A percentile compares a stretch with the other conserved stretches of the same genome.
Conservation (phyloP, 768 basidiomycete species). For the Kwoniella dendrophila region DNA sequence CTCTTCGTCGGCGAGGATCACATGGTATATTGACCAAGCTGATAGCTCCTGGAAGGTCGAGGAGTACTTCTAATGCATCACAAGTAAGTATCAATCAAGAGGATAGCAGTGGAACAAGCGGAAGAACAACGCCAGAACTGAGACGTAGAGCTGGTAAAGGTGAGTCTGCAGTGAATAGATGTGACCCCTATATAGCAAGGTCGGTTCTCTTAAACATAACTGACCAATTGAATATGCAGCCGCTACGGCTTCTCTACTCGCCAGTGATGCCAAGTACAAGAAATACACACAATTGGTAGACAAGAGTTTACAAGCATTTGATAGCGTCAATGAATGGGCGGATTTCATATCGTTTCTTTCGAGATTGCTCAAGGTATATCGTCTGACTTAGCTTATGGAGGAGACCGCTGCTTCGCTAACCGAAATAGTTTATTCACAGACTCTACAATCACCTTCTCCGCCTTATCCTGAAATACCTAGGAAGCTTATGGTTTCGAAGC, state of each 20-base stretch:
- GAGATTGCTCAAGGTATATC: slow-evolving; percentile 80
- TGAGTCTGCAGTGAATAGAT: slow-evolving; percentile 10
- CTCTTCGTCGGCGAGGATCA: slow-evolving; percentile 31
- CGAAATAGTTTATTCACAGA: no score
- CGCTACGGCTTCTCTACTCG: slow-evolving; percentile 42
- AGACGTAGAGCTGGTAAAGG: slow-evolving; percentile 41
- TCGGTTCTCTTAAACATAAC: no score
- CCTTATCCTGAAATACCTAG: slow-evolving; percentile 95
- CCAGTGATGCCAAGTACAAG: slow-evolving; percentile 82
- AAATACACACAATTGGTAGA: slow-evolving; percentile 92
- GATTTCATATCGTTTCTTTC: slow-evolving; percentile 98
- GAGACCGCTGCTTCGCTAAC: no score
- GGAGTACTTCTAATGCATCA: slow-evolving; percentile 43
- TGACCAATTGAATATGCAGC: slow-evolving; percentile 21
- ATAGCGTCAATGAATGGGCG: slow-evolving; percentile 97
- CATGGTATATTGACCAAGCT: slow-evolving; percentile 39
- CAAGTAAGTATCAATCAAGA: slow-evolving; percentile 31
- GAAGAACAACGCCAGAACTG: slow-evolving; percentile 46
- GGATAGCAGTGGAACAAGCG: slow-evolving; percentile 25
- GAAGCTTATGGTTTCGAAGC: slow-evolving; percentile 91
- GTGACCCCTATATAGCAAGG: no score
- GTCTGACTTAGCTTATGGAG: no score
- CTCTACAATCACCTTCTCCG: slow-evolving; percentile 80
- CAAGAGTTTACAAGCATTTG: slow-evolving; percentile 86
- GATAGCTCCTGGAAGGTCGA: slow-evolving; percentile 33